Conservation (phyloP, 768 basidiomycete genomes). For the Lentinus tigrinus region DNA sequence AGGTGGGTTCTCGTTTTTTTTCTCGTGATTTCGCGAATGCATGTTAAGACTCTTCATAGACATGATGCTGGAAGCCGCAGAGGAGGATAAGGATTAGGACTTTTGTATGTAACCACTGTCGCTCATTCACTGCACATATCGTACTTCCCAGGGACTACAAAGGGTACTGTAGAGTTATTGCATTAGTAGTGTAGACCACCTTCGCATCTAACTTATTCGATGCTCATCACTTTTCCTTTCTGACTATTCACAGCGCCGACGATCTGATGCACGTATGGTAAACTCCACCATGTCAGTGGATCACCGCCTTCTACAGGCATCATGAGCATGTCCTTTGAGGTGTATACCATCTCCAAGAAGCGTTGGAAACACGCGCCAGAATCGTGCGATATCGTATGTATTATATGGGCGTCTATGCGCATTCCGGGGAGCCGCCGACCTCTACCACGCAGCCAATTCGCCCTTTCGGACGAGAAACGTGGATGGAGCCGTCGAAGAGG, state of each 20-base stretch:
- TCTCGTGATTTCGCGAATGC: background rate
- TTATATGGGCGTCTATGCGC: background rate
- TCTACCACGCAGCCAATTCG: background rate
- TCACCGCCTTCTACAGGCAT: too few species aligned
- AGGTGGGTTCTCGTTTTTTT: slow-evolving; percentile 41
- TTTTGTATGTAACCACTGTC: slow-evolving; percentile 4
- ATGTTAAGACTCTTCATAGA: slow-evolving; percentile 15
- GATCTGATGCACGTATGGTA: too few species aligned
- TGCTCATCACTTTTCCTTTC: background rate
- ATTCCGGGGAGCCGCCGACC: background rate
- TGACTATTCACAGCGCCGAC: too few species aligned
- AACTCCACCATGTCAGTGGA: too few species aligned
- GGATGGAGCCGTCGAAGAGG: background rate
- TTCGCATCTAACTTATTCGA: slow-evolving; percentile 18
- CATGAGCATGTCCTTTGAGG: too few species aligned
- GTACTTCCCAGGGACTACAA: slow-evolving; percentile 9
- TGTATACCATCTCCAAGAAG: too few species aligned
- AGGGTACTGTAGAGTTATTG: slow-evolving; percentile 17
- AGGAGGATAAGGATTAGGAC: slow-evolving; percentile 35
- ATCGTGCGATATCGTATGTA: background rate
- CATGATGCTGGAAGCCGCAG: slow-evolving; percentile 47
- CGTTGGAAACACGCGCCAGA: background rate
- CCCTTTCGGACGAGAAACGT: background rate
- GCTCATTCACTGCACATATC: slow-evolving; percentile 10
- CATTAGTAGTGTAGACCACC: slow-evolving; percentile 19